These are phyloP conservation scores for Atalantia buxifolia DNA, from an alignment of 345 rosid genomes.

Conservation along the genomic window DNA sequence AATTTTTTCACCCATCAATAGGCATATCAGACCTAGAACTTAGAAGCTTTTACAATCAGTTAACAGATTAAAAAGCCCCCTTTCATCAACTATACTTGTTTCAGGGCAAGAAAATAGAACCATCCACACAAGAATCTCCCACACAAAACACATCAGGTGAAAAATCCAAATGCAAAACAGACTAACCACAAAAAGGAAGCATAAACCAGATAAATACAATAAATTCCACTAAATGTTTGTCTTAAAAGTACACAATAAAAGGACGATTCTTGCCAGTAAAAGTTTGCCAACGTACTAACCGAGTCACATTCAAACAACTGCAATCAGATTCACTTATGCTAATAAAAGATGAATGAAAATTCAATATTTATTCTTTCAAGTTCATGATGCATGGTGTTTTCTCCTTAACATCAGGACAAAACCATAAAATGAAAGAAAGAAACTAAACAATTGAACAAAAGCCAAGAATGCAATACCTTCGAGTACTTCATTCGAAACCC, in stretches of 20 bases:
- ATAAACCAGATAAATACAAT: not conserved
- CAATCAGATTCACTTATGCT: not conserved
- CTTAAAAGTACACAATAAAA: not conserved
- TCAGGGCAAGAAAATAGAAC: not conserved
- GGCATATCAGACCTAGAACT: not conserved
- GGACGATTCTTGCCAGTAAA: not conserved
- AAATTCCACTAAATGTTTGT: not conserved
- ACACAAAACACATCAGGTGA: not conserved
- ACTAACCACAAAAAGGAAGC: not conserved
- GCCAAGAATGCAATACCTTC: constrained; percentile 12
- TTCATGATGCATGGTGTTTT: not conserved
- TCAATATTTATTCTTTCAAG: not conserved
- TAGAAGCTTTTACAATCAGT: not conserved
- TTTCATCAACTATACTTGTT: not conserved
- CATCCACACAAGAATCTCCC: not conserved
- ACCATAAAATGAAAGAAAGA: not conserved
- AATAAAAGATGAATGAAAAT: too few relatives aligned
- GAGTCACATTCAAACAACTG: not conserved
- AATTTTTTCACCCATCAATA: not conserved
- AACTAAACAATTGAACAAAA: not conserved
- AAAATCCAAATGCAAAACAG: not conserved
- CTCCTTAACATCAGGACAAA: not conserved
- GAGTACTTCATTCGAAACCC: constrained; percentile 12
- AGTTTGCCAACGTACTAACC: not conserved
- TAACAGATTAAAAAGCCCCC: not conserved